phyloP scores from a whole-genome alignment of 2,329 filamentous ascomycete species.

The Trichoderma semiorbis region DNA sequence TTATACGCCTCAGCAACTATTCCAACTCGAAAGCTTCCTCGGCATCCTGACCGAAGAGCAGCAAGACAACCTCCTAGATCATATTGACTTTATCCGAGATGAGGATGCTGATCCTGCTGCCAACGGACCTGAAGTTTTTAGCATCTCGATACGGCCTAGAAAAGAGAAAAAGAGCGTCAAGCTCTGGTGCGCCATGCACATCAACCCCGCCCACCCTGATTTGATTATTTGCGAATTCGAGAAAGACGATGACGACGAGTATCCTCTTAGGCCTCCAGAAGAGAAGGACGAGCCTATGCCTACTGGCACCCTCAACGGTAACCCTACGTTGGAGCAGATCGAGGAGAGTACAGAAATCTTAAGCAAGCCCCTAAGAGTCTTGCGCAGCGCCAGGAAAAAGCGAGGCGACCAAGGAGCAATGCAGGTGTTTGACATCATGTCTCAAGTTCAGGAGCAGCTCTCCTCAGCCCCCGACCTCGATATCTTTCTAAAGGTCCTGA shows the following conservation, averaged over 20 bases:
- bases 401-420: slow-evolving; percentile 78
- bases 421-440: slow-evolving; percentile 90
- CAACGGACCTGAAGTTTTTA: slow-evolving; percentile 85
- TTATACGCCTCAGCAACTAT: slow-evolving; percentile 72
- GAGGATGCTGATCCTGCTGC: slow-evolving; percentile 70
- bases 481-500: slow-evolving; percentile 72
- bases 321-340: slow-evolving; percentile 71
- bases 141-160: slow-evolving; percentile 66
- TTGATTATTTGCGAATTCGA: slow-evolving; percentile 87
- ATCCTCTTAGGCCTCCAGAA: slow-evolving; percentile 62
- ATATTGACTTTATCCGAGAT: slow-evolving; percentile 83
- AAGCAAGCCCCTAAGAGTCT: slow-evolving; percentile 73
- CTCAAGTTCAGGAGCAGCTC: slow-evolving; percentile 85
- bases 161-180: slow-evolving; percentile 54
- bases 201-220: slow-evolving; percentile 63
- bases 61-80: slow-evolving; percentile 76
- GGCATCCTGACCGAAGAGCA: slow-evolving; percentile 83
- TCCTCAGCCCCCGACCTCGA: slow-evolving; percentile 68
- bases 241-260: slow-evolving; percentile 68
- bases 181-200: slow-evolving; percentile 84
- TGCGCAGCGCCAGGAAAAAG: slow-evolving; percentile 70
- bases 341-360: slow-evolving; percentile 70
- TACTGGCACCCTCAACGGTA: slow-evolving; percentile 69
- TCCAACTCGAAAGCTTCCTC: slow-evolving; percentile 70
- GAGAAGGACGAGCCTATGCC: slow-evolving; percentile 51